Evolutionary conservation across 805 yeast genomes (phyloP).

Genomic region (Myxozyma udenii): DNA sequence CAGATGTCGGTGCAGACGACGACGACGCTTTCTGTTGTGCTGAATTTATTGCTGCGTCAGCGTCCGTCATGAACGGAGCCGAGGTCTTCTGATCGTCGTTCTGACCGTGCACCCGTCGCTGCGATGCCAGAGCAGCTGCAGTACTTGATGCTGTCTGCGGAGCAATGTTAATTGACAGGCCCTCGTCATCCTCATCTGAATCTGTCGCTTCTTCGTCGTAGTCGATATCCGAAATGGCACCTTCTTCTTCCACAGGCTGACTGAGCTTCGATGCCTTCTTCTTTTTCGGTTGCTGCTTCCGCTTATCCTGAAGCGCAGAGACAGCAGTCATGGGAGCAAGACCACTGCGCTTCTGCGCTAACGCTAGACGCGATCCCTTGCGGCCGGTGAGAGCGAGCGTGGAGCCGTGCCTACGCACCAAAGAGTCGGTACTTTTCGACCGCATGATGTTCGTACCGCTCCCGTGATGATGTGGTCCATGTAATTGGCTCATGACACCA

Average conservation of each 20-base stretch:
- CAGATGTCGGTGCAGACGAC: slow-evolving; percentile 27
- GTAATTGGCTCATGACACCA: slow-evolving; percentile 8
- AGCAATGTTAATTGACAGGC: slow-evolving; percentile 19
- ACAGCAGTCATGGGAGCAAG: slow-evolving; percentile 1
- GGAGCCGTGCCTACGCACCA: slow-evolving; percentile 10
- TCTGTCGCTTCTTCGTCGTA: slow-evolving; percentile 19
- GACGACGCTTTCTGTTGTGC: slow-evolving; percentile 18
- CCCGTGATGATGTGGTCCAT: neutral
- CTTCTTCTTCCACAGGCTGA: neutral
- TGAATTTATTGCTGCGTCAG: slow-evolving; percentile 5
- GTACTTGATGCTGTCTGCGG: slow-evolving; percentile 7
- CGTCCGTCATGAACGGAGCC: slow-evolving; percentile 4
- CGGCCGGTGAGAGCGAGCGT: slow-evolving; percentile 19
- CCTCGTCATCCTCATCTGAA: slow-evolving; percentile 21
- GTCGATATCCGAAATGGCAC: slow-evolving; percentile 1
- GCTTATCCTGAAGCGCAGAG: slow-evolving; percentile 3
- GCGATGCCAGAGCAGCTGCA: neutral
- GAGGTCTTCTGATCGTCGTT: slow-evolving; percentile 7
- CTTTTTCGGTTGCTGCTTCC: neutral
- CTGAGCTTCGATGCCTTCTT: neutral
- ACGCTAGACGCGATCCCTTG: slow-evolving; percentile 14
- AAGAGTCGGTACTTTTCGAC: slow-evolving; percentile 22
- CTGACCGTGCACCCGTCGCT: neutral
- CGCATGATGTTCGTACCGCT: slow-evolving; percentile 6
- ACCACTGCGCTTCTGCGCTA: slow-evolving; percentile 16